phyloP scores from a whole-genome alignment of 2,329 filamentous ascomycete species.

The Alternaria panax region DNA sequence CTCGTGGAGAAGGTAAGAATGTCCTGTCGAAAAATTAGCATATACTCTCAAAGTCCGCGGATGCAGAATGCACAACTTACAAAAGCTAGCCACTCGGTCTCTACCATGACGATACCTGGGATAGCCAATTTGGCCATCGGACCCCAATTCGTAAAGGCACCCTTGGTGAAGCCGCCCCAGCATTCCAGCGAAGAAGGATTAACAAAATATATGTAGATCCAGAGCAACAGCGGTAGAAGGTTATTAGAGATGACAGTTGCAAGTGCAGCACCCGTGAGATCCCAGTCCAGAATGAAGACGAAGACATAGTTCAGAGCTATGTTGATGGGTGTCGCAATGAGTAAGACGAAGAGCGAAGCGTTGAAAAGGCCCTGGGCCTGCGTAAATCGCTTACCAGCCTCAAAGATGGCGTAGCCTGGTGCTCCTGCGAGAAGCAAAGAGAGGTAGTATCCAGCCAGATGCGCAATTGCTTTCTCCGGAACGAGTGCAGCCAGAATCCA shows the following conservation, averaged over 20 bases:
- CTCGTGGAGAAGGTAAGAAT: slow-evolving; percentile 74
- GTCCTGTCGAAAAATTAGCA: slow-evolving; percentile 23
- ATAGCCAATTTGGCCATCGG: slow-evolving; percentile 89
- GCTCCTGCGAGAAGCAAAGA: slow-evolving; percentile 59
- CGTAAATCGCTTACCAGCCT: slow-evolving; percentile 62
- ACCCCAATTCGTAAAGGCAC: slow-evolving; percentile 75
- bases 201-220: slow-evolving; percentile 56
- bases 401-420: slow-evolving; percentile 63
- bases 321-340: slow-evolving; percentile 59
- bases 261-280: slow-evolving; percentile 61
- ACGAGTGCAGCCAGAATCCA: slow-evolving; percentile 57
- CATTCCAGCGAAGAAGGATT: slow-evolving; percentile 52
- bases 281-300: slow-evolving; percentile 52
- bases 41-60: background rate
- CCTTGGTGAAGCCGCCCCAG: slow-evolving; percentile 77
- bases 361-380: slow-evolving; percentile 64
- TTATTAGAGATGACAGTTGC: slow-evolving; percentile 60
- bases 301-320: slow-evolving; percentile 60
- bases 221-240: slow-evolving; percentile 57
- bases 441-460: slow-evolving; percentile 60
- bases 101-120: slow-evolving; percentile 91
- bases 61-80: slow-evolving; percentile 6
- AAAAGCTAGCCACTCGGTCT: slow-evolving; percentile 63
- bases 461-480: slow-evolving; percentile 57
- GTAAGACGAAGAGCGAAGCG: slow-evolving; percentile 56